Conservation (phyloP, 768 basidiomycete species). For the Leucocoprinus birnbaumii region DNA sequence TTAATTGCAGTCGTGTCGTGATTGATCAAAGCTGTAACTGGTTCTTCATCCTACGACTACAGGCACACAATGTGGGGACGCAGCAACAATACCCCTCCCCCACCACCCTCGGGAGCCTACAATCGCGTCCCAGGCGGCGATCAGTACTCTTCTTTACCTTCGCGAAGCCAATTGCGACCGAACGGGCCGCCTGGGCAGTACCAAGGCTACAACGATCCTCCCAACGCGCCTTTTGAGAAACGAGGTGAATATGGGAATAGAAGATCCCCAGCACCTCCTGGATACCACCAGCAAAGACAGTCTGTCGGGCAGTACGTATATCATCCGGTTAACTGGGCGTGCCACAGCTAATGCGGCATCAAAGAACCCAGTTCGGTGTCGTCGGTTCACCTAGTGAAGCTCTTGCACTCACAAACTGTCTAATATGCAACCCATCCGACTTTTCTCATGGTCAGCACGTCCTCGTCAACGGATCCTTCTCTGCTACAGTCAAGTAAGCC, state of each 20-base stretch:
- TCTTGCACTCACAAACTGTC: constrained; percentile 76
- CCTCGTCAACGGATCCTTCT: constrained; percentile 66
- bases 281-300: constrained; percentile 6
- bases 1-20: background rate
- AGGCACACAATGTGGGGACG: no score
- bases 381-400: constrained; percentile 59
- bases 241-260: constrained; percentile 16
- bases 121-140: constrained; percentile 32
- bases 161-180: constrained; percentile 15
- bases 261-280: constrained; percentile 18
- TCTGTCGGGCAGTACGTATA: constrained; percentile 21
- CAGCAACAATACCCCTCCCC: constrained; percentile 34
- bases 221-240: constrained; percentile 48
- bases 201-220: constrained; percentile 52
- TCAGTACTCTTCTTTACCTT: constrained; percentile 21
- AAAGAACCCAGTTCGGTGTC: constrained; percentile 47
- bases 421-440: constrained; percentile 78
- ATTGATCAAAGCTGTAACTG: background rate
- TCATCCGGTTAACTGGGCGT: background rate
- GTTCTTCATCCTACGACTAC: background rate
- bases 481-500: constrained; percentile 73
- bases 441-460: constrained; percentile 75
- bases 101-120: constrained; percentile 34
- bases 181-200: constrained; percentile 40
- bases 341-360: background rate